Evolutionary conservation across 2,329 filamentous ascomycete species (phyloP), one percentile per base, ranked within the genome.

Genomic region (Raffaelea albimanens): DNA sequence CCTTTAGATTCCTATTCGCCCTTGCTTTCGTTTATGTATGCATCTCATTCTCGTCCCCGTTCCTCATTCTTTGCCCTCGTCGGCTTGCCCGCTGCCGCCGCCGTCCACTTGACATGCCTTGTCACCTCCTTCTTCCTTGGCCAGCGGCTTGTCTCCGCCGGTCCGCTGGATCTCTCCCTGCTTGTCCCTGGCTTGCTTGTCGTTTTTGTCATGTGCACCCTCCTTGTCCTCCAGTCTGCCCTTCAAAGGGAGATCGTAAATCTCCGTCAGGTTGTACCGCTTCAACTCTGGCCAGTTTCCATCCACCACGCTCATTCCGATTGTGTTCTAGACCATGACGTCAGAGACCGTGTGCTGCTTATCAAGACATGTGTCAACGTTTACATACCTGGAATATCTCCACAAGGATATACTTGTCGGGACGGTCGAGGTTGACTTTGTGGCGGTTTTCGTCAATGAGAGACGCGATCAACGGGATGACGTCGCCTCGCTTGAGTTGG

Each of bases 401-500:
- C 48, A 93, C 79, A 52, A 91, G 66, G 55, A 93, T 83, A 29
- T 90, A 78, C 59, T 87, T 79, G 65, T 91, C 85, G 31, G 86
- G 85, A n/a, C 73, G 75, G 43, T 73, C 77, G n/a, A 94, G 74
- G 57, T 90, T 80, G 50, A 93, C 87, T 58, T 82, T 84, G 65
- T 93, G 87, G 36, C 73, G 72, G 10, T 73, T 67, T 11, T 48
- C 47, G 44, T 80, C 79, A 51, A 89, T 76, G 25, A 82, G 66
- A 36, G 70, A 67, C 4, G 85, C 87, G 53, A 91, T 74, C 53
- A 75, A 77, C 57, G 83, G 78, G 62, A 93, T 91, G 43, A 91
- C 72, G 18, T 69, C 70, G 53, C 82, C 77, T 50, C 85, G 76
- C 55, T 77, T 83, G 51, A 91, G 71, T 3, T 72, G 72, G 55